Base-by-base conservation (phyloP, 331 rosid species). In the Pyrus hybrid region DNA sequence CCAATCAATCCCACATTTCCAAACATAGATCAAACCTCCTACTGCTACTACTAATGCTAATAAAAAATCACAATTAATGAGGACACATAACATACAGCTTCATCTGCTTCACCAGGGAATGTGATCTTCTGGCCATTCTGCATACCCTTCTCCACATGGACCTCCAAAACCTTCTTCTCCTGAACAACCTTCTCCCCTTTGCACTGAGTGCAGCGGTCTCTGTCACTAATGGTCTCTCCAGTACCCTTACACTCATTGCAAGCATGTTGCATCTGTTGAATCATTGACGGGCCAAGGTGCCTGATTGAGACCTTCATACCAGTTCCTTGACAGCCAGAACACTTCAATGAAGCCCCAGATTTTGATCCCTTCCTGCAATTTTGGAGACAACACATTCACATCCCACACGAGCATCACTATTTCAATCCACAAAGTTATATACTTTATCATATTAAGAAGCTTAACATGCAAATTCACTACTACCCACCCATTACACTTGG, bases 81-180 rank as follows among this genome's bases (percentile, higher is more conserved):
- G 11, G 29, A 53, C 16, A 20, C 13, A 0, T 2, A 28, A 58
- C 93, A 13, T 86, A 90, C 96, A 7, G 98, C 91, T 79, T 87
- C 96, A 83, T 93, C 98, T 43, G 98, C 94, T 91, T 87, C 96
- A 26, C 98, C 96, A 20, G 95, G 95, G 87, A 93, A 93, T 20
- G 91, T 91, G 43, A 93, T 86, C 81, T 82, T 91, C 86, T 93
- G 98, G 11, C 88, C 91, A 33, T 89, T 89, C 83, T 85, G 93
- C 98, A 93, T 93, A 6, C 98, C 98, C 85, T 89, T 93, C 90
- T 93, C 98, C 61, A 93, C 98, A 68, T 71, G 7, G 16, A 87
- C 97, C 70, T 93, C 98, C 73, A 89, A 71, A 0, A 91, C 93
- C 80, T 93, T 93, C 88, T 93, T 93, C 74, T 89, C 95, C 20